These are phyloP conservation scores for Penicillium daleae DNA, from an alignment of 495 filamentous ascomycete species.

Conservation along the genomic window DNA sequence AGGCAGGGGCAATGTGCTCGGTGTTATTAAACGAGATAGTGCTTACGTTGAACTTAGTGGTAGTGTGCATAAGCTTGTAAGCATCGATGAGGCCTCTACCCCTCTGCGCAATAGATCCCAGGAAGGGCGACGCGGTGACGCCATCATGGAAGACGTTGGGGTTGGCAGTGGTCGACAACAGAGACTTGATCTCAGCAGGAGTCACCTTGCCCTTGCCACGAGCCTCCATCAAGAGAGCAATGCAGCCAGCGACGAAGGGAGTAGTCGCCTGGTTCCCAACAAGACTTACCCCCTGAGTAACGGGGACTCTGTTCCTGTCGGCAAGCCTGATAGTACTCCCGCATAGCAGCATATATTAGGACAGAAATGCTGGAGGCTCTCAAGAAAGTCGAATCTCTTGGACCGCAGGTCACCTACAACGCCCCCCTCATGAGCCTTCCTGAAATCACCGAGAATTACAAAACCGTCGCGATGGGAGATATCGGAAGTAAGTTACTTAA, in stretches of 20 bases:
- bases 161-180: conserved; percentile 42
- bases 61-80: conserved; percentile 57
- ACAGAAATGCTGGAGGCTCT: background rate
- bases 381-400: background rate
- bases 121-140: conserved; percentile 34
- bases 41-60: conserved; percentile 54
- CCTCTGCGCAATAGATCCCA: conserved; percentile 60
- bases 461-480: background rate
- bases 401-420: background rate
- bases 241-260: conserved; percentile 57
- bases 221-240: conserved; percentile 52
- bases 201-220: conserved; percentile 37
- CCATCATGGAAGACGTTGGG: conserved; percentile 54
- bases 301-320: too few relatives aligned
- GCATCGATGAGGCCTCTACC: conserved; percentile 60
- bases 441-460: background rate
- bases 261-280: too few relatives aligned
- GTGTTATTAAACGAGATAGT: conserved; percentile 64
- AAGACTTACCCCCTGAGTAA: too few relatives aligned
- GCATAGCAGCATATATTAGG: too few relatives aligned
- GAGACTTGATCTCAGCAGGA: conserved; percentile 37
- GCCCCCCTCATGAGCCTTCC: background rate
- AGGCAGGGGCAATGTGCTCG: conserved; percentile 48
- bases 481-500: background rate
- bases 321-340: too few relatives aligned